These are phyloP conservation scores for Arthrinium phaeospermum DNA, from an alignment of 2,329 filamentous ascomycete species.

Conservation along the genomic window DNA sequence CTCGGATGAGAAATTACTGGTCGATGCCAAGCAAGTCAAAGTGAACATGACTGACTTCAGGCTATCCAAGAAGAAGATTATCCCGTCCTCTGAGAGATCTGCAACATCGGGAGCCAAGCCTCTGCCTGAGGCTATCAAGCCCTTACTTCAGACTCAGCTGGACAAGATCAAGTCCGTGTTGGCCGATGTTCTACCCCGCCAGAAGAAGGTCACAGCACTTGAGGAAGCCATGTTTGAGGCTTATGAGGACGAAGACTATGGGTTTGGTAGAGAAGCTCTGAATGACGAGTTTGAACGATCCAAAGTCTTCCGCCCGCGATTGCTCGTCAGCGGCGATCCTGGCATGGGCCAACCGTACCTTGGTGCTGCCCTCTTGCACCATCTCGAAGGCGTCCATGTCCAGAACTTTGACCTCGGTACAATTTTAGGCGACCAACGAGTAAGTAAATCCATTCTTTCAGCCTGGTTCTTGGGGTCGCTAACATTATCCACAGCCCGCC, in stretches of 20 bases:
- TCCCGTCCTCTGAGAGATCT: slow-evolving; percentile 92
- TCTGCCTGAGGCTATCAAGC: slow-evolving; percentile 79
- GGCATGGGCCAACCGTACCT: slow-evolving; percentile 97
- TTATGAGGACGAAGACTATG: slow-evolving; percentile 79
- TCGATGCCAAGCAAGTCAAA: slow-evolving; percentile 82
- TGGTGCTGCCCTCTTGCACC: slow-evolving; percentile 81
- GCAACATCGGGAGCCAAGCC: slow-evolving; percentile 83
- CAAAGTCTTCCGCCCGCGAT: slow-evolving; percentile 84
- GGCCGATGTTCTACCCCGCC: slow-evolving; percentile 79
- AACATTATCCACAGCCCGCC: slow-evolving; percentile 56
- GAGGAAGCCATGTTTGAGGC: slow-evolving; percentile 94
- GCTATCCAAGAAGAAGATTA: slow-evolving; percentile 94
- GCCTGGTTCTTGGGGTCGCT: slow-evolving; percentile 26
- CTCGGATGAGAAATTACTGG: slow-evolving; percentile 86
- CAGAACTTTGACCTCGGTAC: slow-evolving; percentile 93
- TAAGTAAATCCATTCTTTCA: slow-evolving; percentile 45
- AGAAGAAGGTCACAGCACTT: slow-evolving; percentile 85
- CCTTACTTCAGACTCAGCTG: slow-evolving; percentile 78
- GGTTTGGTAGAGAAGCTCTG: slow-evolving; percentile 82
- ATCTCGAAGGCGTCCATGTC: slow-evolving; percentile 92
- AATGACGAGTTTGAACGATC: slow-evolving; percentile 83
- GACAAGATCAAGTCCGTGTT: slow-evolving; percentile 70
- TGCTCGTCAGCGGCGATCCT: slow-evolving; percentile 79
- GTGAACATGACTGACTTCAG: slow-evolving; percentile 96
- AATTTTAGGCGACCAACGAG: slow-evolving; percentile 81